Evolutionary conservation across 1,284 basidiomycete species (phyloP), one percentile per base, ranked within the genome.

Genomic region (Tausonia pullulans): DNA sequence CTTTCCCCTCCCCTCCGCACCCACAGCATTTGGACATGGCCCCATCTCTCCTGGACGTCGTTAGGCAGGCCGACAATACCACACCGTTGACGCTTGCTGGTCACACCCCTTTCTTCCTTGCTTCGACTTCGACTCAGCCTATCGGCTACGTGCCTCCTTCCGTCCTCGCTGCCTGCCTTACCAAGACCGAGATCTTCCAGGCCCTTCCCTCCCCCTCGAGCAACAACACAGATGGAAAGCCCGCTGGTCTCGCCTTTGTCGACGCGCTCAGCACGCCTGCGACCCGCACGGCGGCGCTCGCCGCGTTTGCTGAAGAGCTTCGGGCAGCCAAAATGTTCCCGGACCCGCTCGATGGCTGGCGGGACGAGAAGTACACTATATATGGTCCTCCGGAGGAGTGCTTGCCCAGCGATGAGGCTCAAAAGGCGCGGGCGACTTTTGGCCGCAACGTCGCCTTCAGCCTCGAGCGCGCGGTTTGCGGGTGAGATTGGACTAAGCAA

Each of bases 381-480:
- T 66, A 66, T 39, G 65, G 60, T 1, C 61, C 65, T 5, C 40
- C 39, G 11, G 61, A 51, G 7, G 61, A 62, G 55, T 54, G 58
- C 49, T 27, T 27, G 27, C 27, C 27, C 27, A 27, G 27, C 27
- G 27, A 27, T 27, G 51, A n/a, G n/a, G 50, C 50, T 40, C 27
- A 10, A 7, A 58, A 44, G 16, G 58, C 41, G 27, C 51, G 43
- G 10, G 53, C 49, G 9, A 40, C 60, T 1, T 66, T 48, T 10
- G 65, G 65, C n/a, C 50, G 48, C 14, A 62, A 66, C 49, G 65
- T 53, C n/a, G 65, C 61, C 27, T 66, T 66, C 61, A 56, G 57
- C 44, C 52, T 63, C 14, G 65, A 66, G 27, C 39, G 65, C 9
- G 65, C 65, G 2, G 65, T 61, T 3, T 66, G 65, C 27, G 65